Evolutionary conservation across 768 basidiomycete species (phyloP), one percentile per base, ranked within the genome.

Genomic region (Termitomyces sp.): DNA sequence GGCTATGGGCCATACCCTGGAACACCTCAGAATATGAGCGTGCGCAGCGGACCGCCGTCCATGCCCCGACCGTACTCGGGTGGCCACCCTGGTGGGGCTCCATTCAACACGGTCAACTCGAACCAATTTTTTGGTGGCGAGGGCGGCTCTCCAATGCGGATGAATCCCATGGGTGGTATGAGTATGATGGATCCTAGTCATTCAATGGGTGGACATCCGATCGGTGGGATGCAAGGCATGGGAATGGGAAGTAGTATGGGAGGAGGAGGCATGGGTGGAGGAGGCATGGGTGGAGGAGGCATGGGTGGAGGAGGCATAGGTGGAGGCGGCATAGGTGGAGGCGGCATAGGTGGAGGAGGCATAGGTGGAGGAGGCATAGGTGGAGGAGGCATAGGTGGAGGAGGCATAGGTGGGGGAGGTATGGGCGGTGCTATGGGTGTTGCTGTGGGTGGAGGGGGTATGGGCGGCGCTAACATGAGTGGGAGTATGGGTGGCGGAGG

Each of bases 101-200:
- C 68, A 10, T 73, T 73, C 59, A 73, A 67, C 56, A 59, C 70
- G 0, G 65, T 68, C 9, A 63, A 64, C 8, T 64, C 68, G 12
- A 63, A 63, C 12, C 72, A 71, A 41, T 74, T 70, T 58, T 71
- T 69, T 47, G 68, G 65, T 11, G 67, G 61, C 17, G 66, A 70
- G 37, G 64, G 62, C 17, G 56, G 47, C 5, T 69, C 70, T 27
- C 73, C 75, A 9, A 72, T 75, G 66, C 57, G 73, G 27, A 73
- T 75, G 69, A 68, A 67, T 32, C 41, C 62, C 0, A 68, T 69
- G 65, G 63, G 61, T 39, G 62, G 66, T 16, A 64, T 66, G 61
- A 57, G 60, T 16, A 61, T 62, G 58, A 57, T 63, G 53, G 64
- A 66, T 30, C 50, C 57, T 19, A 54, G 62, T 28, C 63, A 59